Base-by-base conservation (phyloP, 345 rosid genomes). In the Erodium maritimum region DNA sequence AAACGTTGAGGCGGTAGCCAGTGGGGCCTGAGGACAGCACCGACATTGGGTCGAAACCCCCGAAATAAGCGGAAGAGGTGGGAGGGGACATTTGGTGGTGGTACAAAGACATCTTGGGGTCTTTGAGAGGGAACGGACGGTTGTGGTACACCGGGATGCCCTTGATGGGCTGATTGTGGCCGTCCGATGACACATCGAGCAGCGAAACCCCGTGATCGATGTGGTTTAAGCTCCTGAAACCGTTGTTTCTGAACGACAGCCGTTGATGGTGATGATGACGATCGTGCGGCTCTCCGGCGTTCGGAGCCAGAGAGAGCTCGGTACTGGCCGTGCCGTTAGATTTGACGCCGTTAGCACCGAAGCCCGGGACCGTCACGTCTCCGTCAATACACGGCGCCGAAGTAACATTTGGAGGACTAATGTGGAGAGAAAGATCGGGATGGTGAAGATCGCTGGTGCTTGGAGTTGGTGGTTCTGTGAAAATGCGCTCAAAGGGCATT, bases 121-220 rank as follows among this genome's bases (percentile, higher is more conserved):
- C n/a, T n/a, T n/a, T n/a, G 51, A 81, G 77, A 21, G 88, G 95
- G 60, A 82, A 75, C 24, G 85, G 67, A 56, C 85, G 82, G 81
- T 73, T 87, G 67, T 80, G 95, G 67, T 87, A 82, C 4, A 87
- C 83, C 2, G 95, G 95, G 71, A 84, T 82, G 58, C 95, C 95
- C 68, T 82, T 84, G 54, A 87, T 84, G 11, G 95, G 91, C 72
- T 84, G n/a, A n/a, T n/a, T 76, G 52, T 73, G 54, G 52, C 79
- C 75, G 21, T 75, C 80, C n/a, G 75, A 65, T 52, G 60, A 70
- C 66, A 23, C 23, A 53, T 70, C 82, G 6, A 63, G 72, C 3
- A 58, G 9, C 1, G 74, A 64, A 63, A 68, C 74, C 52, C 78
- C 78, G 46, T 62, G 68, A 19, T 65, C 55, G 37, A 66, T 45